phyloP scores from a whole-genome alignment of 2,329 filamentous ascomycete genomes.

The Helotiales sp. region DNA sequence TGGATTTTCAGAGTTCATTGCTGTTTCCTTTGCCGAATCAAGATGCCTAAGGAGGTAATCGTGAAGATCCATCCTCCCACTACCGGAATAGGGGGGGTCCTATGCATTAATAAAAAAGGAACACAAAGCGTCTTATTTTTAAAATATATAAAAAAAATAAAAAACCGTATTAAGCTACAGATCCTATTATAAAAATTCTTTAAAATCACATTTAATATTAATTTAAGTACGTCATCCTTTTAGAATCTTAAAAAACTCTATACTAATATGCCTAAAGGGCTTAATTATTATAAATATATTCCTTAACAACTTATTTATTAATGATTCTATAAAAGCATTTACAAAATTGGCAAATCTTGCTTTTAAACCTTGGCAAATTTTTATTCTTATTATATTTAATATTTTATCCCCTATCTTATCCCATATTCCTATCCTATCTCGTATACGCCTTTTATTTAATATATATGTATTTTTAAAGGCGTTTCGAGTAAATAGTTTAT shows the following conservation, averaged over 20 bases:
- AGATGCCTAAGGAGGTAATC: slow-evolving; percentile 5
- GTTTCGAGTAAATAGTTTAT: too few species aligned
- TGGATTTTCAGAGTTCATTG: slow-evolving; percentile 15
- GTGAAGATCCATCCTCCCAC: slow-evolving; percentile 36
- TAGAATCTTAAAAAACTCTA: too few species aligned
- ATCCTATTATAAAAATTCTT: slow-evolving; percentile 30
- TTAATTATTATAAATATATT: too few species aligned
- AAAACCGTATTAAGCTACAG: slow-evolving; percentile 25
- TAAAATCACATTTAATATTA: slow-evolving; percentile 37
- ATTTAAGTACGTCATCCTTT: slow-evolving; percentile 33
- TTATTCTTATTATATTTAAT: too few species aligned
- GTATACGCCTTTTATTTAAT: too few species aligned
- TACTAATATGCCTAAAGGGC: neutral
- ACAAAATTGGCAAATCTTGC: too few species aligned
- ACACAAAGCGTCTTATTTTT: slow-evolving; percentile 34
- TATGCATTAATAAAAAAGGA: slow-evolving; percentile 46
- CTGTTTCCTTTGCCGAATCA: slow-evolving; percentile 10
- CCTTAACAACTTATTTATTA: too few species aligned
- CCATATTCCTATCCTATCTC: too few species aligned
- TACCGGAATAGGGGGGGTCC: slow-evolving; percentile 41
- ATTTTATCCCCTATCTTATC: too few species aligned
- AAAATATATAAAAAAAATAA: slow-evolving; percentile 29
- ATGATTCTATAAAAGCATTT: too few species aligned
- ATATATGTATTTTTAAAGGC: neutral
- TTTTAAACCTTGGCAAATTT: too few species aligned